These are phyloP conservation scores for Penicillium ochrochloron DNA, from an alignment of 495 filamentous ascomycete genomes.

Conservation along the genomic window DNA sequence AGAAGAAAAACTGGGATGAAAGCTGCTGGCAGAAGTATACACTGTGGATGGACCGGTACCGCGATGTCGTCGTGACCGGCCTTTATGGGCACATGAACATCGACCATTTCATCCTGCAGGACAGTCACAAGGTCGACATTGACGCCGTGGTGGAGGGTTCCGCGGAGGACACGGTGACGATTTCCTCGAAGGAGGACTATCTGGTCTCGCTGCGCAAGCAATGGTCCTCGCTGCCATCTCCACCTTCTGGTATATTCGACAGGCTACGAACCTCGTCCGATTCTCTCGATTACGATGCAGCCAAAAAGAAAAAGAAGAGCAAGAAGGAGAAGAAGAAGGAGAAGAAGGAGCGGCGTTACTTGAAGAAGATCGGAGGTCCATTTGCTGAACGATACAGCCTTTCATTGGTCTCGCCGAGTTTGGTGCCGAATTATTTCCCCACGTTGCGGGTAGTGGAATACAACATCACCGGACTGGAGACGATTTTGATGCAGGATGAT, in stretches of 20 bases:
- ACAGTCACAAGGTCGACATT: constrained; percentile 73
- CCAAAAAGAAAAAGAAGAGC: constrained; percentile 44
- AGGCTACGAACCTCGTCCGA: constrained; percentile 25
- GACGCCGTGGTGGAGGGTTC: constrained; percentile 18
- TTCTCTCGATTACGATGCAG: constrained; percentile 7
- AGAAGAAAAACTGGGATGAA: constrained; percentile 87
- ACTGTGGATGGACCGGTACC: constrained; percentile 84
- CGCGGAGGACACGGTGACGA: constrained; percentile 46
- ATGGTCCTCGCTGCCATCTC: constrained; percentile 77
- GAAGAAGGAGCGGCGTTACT: constrained; percentile 58
- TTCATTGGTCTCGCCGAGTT: constrained; percentile 76
- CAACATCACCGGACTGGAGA: constrained; percentile 82
- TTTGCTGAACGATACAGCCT: constrained; percentile 86
- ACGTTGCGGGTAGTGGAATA: constrained; percentile 88
- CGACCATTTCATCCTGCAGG: constrained; percentile 95
- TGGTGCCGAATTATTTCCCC: constrained; percentile 94
- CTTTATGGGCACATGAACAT: constrained; percentile 98
- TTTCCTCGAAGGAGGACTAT: constrained; percentile 73
- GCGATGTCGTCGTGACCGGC: constrained; percentile 80
- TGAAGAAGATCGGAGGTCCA: constrained; percentile 72
- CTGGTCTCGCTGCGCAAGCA: constrained; percentile 74
- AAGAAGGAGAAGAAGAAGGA: constrained; percentile 44
- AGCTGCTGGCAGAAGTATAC: constrained; percentile 99
- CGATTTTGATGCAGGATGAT: constrained; percentile 46
- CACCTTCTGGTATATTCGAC: constrained; percentile 36